Evolutionary conservation across 805 yeast species (phyloP).

Genomic region (Candida palmyrensis): DNA sequence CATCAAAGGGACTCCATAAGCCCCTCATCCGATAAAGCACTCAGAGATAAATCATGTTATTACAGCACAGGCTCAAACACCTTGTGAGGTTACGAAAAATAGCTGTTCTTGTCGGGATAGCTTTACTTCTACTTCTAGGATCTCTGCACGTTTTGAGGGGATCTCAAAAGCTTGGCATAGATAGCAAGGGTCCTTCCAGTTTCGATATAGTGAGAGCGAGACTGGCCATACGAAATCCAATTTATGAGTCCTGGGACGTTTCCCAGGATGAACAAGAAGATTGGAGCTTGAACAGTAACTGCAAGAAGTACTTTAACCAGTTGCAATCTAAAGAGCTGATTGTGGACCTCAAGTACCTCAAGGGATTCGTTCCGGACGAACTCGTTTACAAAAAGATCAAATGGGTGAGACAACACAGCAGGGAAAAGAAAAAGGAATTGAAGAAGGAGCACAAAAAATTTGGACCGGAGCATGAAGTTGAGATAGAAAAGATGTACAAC

Average conservation of each 20-base stretch:
- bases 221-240: slow-evolving; percentile 10
- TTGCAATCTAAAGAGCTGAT: slow-evolving; percentile 7
- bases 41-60: too few relatives aligned
- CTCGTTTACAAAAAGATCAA: slow-evolving; percentile 19
- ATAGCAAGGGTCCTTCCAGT: too few relatives aligned
- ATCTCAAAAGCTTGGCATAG: too few relatives aligned
- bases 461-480: slow-evolving; percentile 8
- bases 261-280: neutral
- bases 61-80: too few relatives aligned
- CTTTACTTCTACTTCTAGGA: too few relatives aligned
- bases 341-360: slow-evolving; percentile 8
- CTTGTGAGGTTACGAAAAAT: too few relatives aligned
- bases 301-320: slow-evolving; percentile 14
- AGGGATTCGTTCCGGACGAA: slow-evolving; percentile 12
- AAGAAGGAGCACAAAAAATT: slow-evolving; percentile 11
- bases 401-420: slow-evolving; percentile 16
- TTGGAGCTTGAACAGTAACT: slow-evolving; percentile 4
- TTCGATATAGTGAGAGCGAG: slow-evolving; percentile 9
- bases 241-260: slow-evolving; percentile 7
- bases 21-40: too few relatives aligned
- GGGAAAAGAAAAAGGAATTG: slow-evolving; percentile 10
- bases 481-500: slow-evolving; percentile 9
- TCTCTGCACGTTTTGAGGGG: too few relatives aligned
- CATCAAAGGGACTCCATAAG: too few relatives aligned
- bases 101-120: too few relatives aligned